These are phyloP conservation scores for Suillus plorans DNA, from an alignment of 768 basidiomycete species.

Conservation along the genomic window DNA sequence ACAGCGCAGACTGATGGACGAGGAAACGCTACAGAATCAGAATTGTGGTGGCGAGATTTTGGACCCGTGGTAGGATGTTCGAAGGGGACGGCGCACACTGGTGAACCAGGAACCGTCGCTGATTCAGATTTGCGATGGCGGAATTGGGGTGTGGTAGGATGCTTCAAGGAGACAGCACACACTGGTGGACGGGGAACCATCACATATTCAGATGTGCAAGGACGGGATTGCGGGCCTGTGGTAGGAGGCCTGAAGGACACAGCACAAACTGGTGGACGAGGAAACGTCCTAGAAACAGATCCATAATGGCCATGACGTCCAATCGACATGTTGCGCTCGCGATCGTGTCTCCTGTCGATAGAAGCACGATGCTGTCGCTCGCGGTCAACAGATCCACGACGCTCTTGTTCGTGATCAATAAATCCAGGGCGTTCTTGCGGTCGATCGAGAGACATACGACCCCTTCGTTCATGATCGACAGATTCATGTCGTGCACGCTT, in stretches of 20 bases:
- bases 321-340: not conserved
- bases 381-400: not conserved
- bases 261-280: conserved; percentile 2
- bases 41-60: not conserved
- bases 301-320: not conserved
- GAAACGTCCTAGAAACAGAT: not conserved
- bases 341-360: not conserved
- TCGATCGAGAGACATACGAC: not conserved
- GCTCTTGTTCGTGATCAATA: not conserved
- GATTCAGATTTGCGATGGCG: not conserved
- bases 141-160: not conserved
- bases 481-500: conserved; percentile 2
- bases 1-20: not conserved
- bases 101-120: not conserved
- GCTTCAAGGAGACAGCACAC: conserved; percentile 4
- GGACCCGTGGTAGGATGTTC: not conserved
- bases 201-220: not conserved
- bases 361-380: not conserved
- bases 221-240: not conserved
- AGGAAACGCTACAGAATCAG: not conserved
- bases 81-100: not conserved
- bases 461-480: not conserved
- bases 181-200: not conserved
- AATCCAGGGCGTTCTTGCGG: conserved; percentile 3
- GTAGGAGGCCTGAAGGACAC: conserved; percentile 2